Evolutionary conservation across 345 rosid species (phyloP).

Genomic region (Durio zibethinus): DNA sequence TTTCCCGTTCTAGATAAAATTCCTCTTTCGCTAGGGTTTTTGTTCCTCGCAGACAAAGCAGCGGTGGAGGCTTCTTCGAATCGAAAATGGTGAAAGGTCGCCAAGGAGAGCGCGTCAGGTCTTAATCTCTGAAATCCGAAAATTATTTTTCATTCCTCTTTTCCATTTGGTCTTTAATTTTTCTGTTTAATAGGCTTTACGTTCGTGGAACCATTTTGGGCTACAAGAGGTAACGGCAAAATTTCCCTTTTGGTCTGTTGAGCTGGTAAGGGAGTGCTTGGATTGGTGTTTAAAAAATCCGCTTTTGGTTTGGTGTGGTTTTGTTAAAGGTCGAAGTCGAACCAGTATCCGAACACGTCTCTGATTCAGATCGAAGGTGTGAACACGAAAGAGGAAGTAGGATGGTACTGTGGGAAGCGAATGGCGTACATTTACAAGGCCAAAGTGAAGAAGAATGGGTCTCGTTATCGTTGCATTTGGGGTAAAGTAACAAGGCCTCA

Average conservation of each 20-base stretch:
- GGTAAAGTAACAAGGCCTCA: conserved; percentile 67
- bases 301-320: background rate
- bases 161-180: background rate
- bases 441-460: conserved; percentile 48
- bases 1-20: background rate
- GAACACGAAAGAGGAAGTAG: conserved; percentile 50
- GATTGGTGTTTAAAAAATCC: background rate
- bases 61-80: background rate
- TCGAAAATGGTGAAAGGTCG: conserved; percentile 71
- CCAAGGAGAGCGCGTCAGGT: conserved; percentile 74
- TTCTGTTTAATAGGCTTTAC: conserved; percentile 26
- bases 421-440: conserved; percentile 61
- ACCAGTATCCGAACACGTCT: conserved; percentile 67
- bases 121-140: background rate
- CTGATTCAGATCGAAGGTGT: conserved; percentile 67
- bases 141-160: background rate
- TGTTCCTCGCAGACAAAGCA: background rate
- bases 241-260: background rate
- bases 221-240: conserved; percentile 33
- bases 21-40: background rate
- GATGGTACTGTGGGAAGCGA: conserved; percentile 54
- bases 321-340: conserved; percentile 53
- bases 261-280: background rate
- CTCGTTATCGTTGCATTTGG: conserved; percentile 62
- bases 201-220: conserved; percentile 34